These are phyloP conservation scores for Chamaecrista fasciculata DNA, from an alignment of 306 rosid species.

Conservation along the genomic window DNA sequence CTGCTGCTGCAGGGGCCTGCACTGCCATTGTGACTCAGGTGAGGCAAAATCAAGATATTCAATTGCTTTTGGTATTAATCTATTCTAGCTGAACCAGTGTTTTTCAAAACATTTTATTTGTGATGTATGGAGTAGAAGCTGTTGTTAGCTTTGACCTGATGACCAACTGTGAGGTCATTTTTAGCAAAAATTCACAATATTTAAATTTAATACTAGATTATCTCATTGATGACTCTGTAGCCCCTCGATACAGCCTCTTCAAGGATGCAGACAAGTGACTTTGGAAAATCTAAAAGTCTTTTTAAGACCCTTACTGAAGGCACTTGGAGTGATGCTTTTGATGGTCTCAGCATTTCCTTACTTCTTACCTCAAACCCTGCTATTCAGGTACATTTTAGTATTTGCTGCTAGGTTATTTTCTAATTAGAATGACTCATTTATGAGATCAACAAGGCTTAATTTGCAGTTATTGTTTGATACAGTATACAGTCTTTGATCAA, in stretches of 20 bases:
- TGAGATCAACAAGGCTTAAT: constrained; percentile 26
- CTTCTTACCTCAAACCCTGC: constrained; percentile 94
- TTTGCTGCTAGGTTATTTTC: constrained; percentile 10
- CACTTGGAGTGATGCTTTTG: constrained; percentile 85
- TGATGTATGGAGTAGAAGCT: not conserved
- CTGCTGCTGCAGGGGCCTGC: constrained; percentile 99
- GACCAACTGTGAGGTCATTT: not conserved
- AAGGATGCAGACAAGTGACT: constrained; percentile 93
- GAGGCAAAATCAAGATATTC: constrained; percentile 22
- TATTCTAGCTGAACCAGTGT: not conserved
- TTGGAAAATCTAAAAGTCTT: constrained; percentile 93
- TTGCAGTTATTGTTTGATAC: constrained; percentile 31
- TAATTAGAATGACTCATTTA: constrained; percentile 12
- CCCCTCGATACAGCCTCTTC: constrained; percentile 99
- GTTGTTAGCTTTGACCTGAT: not conserved
- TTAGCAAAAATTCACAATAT: not conserved
- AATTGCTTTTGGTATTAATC: constrained; percentile 4
- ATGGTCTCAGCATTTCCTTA: constrained; percentile 90
- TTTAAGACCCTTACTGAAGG: constrained; percentile 88
- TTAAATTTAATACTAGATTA: constrained; percentile 38
- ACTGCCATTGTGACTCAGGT: constrained; percentile 95
- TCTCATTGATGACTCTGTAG: constrained; percentile 55
- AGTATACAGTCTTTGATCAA: constrained; percentile 98
- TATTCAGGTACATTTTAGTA: constrained; percentile 62
- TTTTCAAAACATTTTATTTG: not conserved